Conservation (phyloP, 1,284 basidiomycete species). For the Malassezia caprae region DNA sequence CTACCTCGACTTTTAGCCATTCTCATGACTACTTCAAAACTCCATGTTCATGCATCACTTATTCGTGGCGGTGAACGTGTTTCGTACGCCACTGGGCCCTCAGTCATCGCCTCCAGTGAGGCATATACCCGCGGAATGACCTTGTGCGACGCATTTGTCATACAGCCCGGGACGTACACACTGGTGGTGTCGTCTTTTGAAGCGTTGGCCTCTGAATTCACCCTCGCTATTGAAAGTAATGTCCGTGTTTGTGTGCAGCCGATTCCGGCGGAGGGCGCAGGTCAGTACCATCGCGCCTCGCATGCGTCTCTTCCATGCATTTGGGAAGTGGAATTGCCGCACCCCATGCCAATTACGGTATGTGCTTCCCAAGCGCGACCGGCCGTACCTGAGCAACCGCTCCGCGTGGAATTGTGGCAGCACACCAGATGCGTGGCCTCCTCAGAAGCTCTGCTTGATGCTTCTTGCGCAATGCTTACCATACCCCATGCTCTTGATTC, state of each 20-base stretch:
- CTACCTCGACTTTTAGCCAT: constrained; percentile 1
- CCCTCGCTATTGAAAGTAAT: constrained; percentile 9
- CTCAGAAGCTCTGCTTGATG: background rate
- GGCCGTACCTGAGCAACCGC: background rate
- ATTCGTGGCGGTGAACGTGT: constrained; percentile 9
- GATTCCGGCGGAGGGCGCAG: constrained; percentile 7
- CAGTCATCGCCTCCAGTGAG: constrained; percentile 1
- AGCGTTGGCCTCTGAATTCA: background rate
- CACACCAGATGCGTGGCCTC: background rate
- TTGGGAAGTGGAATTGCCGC: background rate
- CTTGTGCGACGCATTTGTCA: background rate
- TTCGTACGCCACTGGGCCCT: background rate
- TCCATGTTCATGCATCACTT: background rate
- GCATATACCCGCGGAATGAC: constrained; percentile 10
- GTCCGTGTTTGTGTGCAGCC: background rate
- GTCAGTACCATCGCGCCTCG: constrained; percentile 4
- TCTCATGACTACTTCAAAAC: background rate
- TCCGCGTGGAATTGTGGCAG: background rate
- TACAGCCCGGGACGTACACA: constrained; percentile 13
- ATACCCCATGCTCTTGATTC: background rate
- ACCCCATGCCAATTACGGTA: background rate
- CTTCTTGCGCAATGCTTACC: background rate
- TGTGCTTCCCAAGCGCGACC: background rate
- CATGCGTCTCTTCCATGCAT: background rate
- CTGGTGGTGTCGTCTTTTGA: background rate